phyloP scores from a whole-genome alignment of 2,329 filamentous ascomycete species.

The Aspergillus caelatus region DNA sequence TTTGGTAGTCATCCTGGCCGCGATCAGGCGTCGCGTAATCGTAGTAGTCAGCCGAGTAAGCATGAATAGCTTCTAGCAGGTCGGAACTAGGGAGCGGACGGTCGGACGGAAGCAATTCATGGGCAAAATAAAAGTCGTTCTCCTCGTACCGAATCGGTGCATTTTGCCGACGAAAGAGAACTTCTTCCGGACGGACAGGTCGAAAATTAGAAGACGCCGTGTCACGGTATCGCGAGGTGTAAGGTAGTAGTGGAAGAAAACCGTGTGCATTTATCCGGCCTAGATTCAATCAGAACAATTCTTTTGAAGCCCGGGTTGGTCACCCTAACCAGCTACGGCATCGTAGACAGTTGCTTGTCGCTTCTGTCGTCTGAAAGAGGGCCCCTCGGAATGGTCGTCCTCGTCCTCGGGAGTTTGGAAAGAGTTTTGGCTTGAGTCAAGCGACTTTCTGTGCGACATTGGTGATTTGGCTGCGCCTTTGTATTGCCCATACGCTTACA shows the following conservation, averaged over 20 bases:
- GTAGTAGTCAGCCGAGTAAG: slow-evolving; percentile 62
- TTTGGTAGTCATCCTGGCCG: slow-evolving; percentile 49
- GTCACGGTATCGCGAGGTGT: slow-evolving; percentile 35
- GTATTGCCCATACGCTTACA: no score
- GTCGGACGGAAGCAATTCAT: slow-evolving; percentile 47
- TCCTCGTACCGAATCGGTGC: slow-evolving; percentile 57
- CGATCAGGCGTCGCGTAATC: slow-evolving; percentile 34
- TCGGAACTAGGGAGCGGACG: slow-evolving; percentile 57
- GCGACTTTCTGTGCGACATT: slow-evolving; percentile 27
- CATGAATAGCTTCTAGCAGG: slow-evolving; percentile 59
- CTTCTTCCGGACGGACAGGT: slow-evolving; percentile 59
- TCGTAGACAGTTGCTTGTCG: slow-evolving; percentile 58
- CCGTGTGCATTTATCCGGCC: slow-evolving; percentile 51
- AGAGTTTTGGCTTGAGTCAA: slow-evolving; percentile 24
- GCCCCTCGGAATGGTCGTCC: slow-evolving; percentile 12
- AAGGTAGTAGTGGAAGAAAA: slow-evolving; percentile 29
- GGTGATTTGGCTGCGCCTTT: background rate
- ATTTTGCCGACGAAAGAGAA: slow-evolving; percentile 56
- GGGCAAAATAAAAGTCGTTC: slow-evolving; percentile 58
- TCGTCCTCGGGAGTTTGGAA: slow-evolving; percentile 18
- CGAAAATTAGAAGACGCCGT: slow-evolving; percentile 38
- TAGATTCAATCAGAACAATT: slow-evolving; percentile 24
- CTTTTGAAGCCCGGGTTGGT: background rate
- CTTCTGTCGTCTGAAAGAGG: slow-evolving; percentile 23
- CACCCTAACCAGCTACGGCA: slow-evolving; percentile 56